Evolutionary conservation across 768 basidiomycete species (phyloP).

Genomic region (Phlebiopsis gigantea): DNA sequence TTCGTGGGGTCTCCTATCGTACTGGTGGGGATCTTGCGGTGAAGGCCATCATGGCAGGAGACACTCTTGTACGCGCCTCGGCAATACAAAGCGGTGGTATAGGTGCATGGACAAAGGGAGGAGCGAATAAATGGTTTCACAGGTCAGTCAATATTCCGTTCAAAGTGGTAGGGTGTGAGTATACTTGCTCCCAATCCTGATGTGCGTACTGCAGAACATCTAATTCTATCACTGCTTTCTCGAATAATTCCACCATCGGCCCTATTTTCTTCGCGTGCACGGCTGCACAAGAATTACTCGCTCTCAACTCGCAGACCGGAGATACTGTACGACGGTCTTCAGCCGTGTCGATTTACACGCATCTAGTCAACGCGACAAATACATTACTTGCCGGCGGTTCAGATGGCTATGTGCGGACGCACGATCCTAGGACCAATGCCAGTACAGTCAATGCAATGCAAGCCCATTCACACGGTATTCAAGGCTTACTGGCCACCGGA

Average conservation of each 20-base stretch:
- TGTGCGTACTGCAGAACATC: constrained; percentile 34
- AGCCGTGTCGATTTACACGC: constrained; percentile 53
- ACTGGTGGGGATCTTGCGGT: constrained; percentile 67
- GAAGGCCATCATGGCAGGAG: constrained; percentile 70
- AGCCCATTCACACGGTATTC: constrained; percentile 79
- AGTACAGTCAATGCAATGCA: constrained; percentile 48
- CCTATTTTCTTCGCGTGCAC: constrained; percentile 58
- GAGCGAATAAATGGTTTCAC: constrained; percentile 78
- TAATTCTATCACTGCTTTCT: constrained; percentile 33
- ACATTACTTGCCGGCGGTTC: constrained; percentile 61
- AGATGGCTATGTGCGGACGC: constrained; percentile 70
- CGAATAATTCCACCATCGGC: constrained; percentile 45
- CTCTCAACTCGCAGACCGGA: constrained; percentile 76
- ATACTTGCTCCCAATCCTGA: constrained; percentile 25
- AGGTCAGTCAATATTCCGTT: constrained; percentile 39
- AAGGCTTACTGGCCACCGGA: constrained; percentile 74
- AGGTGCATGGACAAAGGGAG: constrained; percentile 81
- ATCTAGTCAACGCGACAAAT: constrained; percentile 63
- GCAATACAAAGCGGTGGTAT: constrained; percentile 57
- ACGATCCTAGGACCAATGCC: constrained; percentile 49
- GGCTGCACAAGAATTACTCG: constrained; percentile 51
- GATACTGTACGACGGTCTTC: constrained; percentile 50
- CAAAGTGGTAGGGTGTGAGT: constrained; percentile 18
- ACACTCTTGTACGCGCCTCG: constrained; percentile 69
- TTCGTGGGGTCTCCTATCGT: constrained; percentile 68